A percentile compares a stretch with the other conserved stretches of the same genome.
phyloP scores from a whole-genome alignment of 83 land plant genomes.

The Picea engelmannii region DNA sequence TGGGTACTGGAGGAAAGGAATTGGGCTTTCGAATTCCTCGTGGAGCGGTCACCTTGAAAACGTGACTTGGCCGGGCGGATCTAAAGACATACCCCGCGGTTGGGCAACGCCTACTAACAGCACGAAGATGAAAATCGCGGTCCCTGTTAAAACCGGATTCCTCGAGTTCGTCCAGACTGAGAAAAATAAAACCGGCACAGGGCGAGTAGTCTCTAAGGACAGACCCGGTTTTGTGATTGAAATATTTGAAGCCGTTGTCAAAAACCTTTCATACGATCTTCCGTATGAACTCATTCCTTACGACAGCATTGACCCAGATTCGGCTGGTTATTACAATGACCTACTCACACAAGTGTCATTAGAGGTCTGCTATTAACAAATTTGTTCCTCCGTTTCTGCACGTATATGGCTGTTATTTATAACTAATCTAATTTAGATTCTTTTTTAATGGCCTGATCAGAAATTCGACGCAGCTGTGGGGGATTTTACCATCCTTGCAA shows the following conservation, averaged over 20 bases:
- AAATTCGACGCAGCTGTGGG: constrained; percentile 62
- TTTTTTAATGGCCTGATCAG: constrained; percentile 15
- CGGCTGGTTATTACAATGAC: constrained; percentile 23
- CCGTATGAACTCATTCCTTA: constrained; percentile 20
- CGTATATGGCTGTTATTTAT: background rate
- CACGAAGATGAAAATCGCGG: constrained; percentile 17
- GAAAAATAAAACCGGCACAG: background rate
- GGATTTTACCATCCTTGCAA: constrained; percentile 55
- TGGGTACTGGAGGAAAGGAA: background rate
- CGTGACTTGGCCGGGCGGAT: constrained; percentile 28
- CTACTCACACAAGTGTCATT: constrained; percentile 23
- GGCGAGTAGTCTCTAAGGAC: background rate
- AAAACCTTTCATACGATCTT: constrained; percentile 27
- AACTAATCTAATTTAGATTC: background rate
- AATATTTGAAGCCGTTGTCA: background rate
- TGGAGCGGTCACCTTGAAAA: background rate
- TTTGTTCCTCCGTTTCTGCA: background rate
- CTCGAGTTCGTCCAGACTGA: background rate
- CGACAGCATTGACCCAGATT: background rate
- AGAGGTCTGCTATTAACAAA: background rate
- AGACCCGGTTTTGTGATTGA: background rate
- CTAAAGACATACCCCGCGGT: constrained; percentile 10
- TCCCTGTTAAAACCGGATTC: constrained; percentile 23
- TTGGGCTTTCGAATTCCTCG: background rate
- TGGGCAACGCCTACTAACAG: constrained; percentile 18